Base-by-base conservation (phyloP, 2,329 filamentous ascomycete species). In the Cladophialophora exuberans region DNA sequence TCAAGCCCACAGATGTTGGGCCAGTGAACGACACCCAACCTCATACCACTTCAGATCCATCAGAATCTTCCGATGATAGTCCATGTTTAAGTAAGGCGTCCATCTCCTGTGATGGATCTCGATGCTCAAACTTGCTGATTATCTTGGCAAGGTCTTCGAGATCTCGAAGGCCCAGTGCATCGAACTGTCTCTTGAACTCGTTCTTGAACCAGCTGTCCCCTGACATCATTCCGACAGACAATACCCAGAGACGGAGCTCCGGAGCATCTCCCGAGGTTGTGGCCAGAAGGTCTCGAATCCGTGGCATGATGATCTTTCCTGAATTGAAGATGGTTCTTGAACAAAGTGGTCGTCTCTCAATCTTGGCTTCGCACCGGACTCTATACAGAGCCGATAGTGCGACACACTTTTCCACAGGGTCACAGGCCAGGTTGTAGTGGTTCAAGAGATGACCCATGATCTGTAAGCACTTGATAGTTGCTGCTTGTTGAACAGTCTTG, bases 301-400 rank as follows among this genome's bases (percentile, higher is more conserved):
- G n/a, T n/a, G 44, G 38, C 1, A 54, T 25, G 5, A 54, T 33
- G 15, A 43, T 20, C 28, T 25, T 54, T 2, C 52, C 52, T 25
- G 52, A 35, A 23, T 54, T 28, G 28, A 35, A 54, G 10, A 49
- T 18, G 1, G 26, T 38, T 11, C 15, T 49, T 13, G n/a, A 20
- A 23, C 44, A 42, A 17, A 54, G 26, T 11, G 44, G 22, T 28
- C 42, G 31, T 39, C 44, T 35, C 7, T 54, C 52, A 35, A 54
- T 54, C n/a, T 44, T 33, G 3, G 44, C 52, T 6, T 33, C 44
- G 20, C 44, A 38, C 13, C 52, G 44, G 15, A 49, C 42, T 4
- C 44, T 35, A 42, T 54, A 54, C 1, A 54, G 35, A n/a, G 35
- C 52, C 2, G 52, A 43, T n/a, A 54, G 17, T 7, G 52, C 52